Base-by-base conservation (phyloP, 257 asterid species). In the Handroanthus guayacan region DNA sequence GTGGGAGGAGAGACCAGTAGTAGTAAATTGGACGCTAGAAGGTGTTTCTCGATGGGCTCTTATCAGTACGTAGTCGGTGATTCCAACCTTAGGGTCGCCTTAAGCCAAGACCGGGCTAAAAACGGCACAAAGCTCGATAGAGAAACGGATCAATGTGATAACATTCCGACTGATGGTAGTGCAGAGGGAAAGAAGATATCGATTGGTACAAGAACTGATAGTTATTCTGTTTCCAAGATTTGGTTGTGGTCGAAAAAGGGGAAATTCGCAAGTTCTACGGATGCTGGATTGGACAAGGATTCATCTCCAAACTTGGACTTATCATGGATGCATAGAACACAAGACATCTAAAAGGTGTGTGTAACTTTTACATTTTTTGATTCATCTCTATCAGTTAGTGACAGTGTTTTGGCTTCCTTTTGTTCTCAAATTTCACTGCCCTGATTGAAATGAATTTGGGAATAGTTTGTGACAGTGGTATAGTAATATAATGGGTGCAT, bases 171-270 rank as follows among this genome's bases (percentile, higher is more conserved):
- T 8, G 88, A 79, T 54, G 82, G 57, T 38, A 84, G 80, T 65
- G 50, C 78, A 11, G 91, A 88, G 25, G 98, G 96, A 67, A 94
- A 91, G 85, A 94, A 81, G 89, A 90, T 94, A 67, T 39, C 86
- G 31, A 86, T 90, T 20, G 95, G 97, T 67, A 79, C 96, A n/a
- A 94, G 89, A 84, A 92, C 89, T 0, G 99, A 94, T 83, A 94
- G 99, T 87, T 94, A 90, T 47, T 94, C 99, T 0, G 91, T 92
- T 74, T 94, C 99, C 81, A 94, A 94, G 96, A 92, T 94, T 80
- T 94, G 99, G 99, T 82, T 92, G 68, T 94, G 98, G 98, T 86
- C 97, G 0, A 89, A 89, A 73, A 94, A 94, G 82, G 89, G 94
- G 5, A 90, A 86, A 71, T 88, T 89, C 61, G 91, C 87, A 25